Percentiles rank a stretch among this genome's conserved stretches.
These are phyloP conservation scores for Ganoderma boninense DNA, from an alignment of 1,284 basidiomycete species.

Conservation along the genomic window DNA sequence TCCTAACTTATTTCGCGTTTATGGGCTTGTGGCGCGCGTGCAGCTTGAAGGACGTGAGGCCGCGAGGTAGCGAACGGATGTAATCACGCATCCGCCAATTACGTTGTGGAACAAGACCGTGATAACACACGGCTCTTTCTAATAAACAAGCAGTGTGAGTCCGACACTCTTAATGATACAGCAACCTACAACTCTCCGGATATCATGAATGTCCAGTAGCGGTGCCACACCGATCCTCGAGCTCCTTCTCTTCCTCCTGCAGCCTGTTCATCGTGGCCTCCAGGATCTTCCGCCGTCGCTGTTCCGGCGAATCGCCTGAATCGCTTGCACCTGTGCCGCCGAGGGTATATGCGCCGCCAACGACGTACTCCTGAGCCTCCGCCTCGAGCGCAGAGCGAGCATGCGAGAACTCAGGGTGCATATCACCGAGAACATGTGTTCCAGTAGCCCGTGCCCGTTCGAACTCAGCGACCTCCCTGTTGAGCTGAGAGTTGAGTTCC, in stretches of 20 bases:
- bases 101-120: no score
- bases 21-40: no score
- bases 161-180: not conserved
- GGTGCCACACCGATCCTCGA: constrained; percentile 78
- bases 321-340: constrained; percentile 35
- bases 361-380: constrained; percentile 55
- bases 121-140: not conserved
- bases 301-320: constrained; percentile 57
- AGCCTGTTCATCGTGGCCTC: constrained; percentile 68
- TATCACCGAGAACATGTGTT: constrained; percentile 58
- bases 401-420: constrained; percentile 47
- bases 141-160: not conserved
- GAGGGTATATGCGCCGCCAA: constrained; percentile 51
- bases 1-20: not conserved
- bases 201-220: constrained; percentile 17
- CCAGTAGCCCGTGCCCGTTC: constrained; percentile 63
- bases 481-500: constrained; percentile 76
- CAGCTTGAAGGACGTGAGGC: no score
- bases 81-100: no score
- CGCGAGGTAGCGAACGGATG: no score
- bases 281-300: constrained; percentile 59
- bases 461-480: constrained; percentile 74
- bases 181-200: not conserved
- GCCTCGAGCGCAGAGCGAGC: constrained; percentile 63
- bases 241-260: constrained; percentile 69